Conservation (phyloP, 108 stramenopile species). For the Cyclostephanos tholiformis region DNA sequence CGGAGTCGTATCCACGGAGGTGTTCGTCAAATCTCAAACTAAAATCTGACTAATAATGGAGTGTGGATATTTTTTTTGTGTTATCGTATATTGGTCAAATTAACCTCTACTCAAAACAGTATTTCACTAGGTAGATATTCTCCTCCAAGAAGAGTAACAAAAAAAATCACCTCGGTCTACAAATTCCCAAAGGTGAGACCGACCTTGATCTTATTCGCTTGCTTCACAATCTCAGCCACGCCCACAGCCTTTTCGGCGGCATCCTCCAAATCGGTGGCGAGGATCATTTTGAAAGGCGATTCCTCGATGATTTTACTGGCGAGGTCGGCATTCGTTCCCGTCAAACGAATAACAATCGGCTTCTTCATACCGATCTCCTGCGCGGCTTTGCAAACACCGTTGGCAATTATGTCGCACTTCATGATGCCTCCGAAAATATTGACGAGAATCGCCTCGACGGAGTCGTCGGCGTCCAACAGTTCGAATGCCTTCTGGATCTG, state of each 20-base stretch:
- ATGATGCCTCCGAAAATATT: constrained; percentile 92
- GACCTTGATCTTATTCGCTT: constrained; percentile 71
- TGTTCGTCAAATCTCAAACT: constrained; percentile 34
- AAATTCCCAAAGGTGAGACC: constrained; percentile 74
- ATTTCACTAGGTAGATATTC: too few species aligned
- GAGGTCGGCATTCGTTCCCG: constrained; percentile 78
- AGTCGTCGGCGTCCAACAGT: constrained; percentile 56
- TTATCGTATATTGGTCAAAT: too few species aligned
- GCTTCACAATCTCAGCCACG: constrained; percentile 74
- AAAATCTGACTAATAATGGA: neutral
- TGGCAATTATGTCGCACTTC: constrained; percentile 81
- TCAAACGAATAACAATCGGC: constrained; percentile 81
- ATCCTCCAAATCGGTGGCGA: constrained; percentile 85
- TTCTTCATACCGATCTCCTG: constrained; percentile 71
- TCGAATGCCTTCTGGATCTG: constrained; percentile 63
- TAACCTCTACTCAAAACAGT: too few species aligned
- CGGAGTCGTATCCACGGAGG: constrained; percentile 49
- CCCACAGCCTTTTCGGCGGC: constrained; percentile 89
- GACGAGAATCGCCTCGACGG: constrained; percentile 75
- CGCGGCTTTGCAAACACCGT: constrained; percentile 78
- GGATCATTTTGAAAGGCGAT: constrained; percentile 69
- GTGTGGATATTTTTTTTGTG: neutral
- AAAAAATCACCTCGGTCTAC: constrained; percentile 18
- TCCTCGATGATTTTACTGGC: constrained; percentile 72
- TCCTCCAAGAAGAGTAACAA: too few species aligned